Evolutionary conservation across 1,284 basidiomycete species (phyloP).

Genomic region (Uromyces viciae-fabae): DNA sequence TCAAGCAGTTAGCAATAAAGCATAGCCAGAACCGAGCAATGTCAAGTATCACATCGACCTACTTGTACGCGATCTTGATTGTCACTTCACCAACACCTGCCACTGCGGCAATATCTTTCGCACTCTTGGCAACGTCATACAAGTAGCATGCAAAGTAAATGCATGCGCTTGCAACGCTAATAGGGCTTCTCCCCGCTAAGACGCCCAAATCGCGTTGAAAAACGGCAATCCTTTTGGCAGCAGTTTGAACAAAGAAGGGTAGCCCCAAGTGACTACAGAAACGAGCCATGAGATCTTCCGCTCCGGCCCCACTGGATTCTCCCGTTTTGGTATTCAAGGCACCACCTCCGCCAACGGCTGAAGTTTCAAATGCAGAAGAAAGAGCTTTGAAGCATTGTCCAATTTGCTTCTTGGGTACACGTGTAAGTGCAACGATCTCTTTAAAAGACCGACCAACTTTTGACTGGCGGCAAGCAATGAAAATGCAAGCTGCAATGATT

Average conservation of each 20-base stretch:
- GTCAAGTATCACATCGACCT: slow-evolving; percentile 6
- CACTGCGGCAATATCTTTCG: slow-evolving; percentile 84
- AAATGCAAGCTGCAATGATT: slow-evolving; percentile 94
- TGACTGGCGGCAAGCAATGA: slow-evolving; percentile 91
- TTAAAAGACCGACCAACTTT: slow-evolving; percentile 90
- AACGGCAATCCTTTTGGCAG: slow-evolving; percentile 78
- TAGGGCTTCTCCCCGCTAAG: slow-evolving; percentile 86
- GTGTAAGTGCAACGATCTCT: slow-evolving; percentile 88
- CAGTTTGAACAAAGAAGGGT: slow-evolving; percentile 74
- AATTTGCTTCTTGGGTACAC: slow-evolving; percentile 89
- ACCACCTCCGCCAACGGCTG: slow-evolving; percentile 47
- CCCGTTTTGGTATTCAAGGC: slow-evolving; percentile 46
- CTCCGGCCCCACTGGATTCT: slow-evolving; percentile 49
- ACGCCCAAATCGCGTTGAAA: slow-evolving; percentile 77
- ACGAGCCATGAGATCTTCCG: slow-evolving; percentile 83
- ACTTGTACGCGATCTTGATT: slow-evolving; percentile 67
- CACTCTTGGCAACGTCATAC: slow-evolving; percentile 69
- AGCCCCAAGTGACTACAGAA: slow-evolving; percentile 90
- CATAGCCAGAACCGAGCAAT: background rate
- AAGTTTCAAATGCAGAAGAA: slow-evolving; percentile 77
- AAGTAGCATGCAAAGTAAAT: slow-evolving; percentile 87
- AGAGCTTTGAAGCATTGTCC: slow-evolving; percentile 92
- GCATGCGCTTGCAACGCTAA: slow-evolving; percentile 91
- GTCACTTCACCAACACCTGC: slow-evolving; percentile 96
- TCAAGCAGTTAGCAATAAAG: background rate